Base-by-base conservation (phyloP, 371 early-diverging fungal species). In the Mucor circinelloides region DNA sequence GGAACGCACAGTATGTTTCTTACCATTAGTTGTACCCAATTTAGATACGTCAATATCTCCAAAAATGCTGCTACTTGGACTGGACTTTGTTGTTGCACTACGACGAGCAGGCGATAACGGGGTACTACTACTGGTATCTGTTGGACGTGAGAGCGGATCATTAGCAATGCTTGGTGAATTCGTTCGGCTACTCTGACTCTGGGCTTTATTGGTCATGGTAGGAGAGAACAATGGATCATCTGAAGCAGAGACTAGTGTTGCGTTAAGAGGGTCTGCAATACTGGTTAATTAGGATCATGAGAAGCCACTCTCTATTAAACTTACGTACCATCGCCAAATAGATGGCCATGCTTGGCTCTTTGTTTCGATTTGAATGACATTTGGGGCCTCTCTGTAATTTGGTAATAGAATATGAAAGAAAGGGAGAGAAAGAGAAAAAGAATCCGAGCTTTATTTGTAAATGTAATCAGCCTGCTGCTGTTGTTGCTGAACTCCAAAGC, bases 21-120 rank as follows among this genome's bases (percentile, higher is more conserved):
- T 28, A 50, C 60, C 57, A 50, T 59, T 68, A 44, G 40, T 34
- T 25, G 73, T 70, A 3, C 75, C 69, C 12, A 82, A 55, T 61
- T 82, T 82, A 25, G 72, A 67, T 5, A 82, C 83, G 66, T 82
- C 83, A 44, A 82, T 73, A 57, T 80, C 78, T 0, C 83, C 83
- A 72, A 82, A 82, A 30, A 82, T 77, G 57, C 83, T 74, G 25
- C 34, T 63, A 17, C 34, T 59, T 27, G 32, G 55, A 9, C 21
- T 65, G 13, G 23, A 9, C 9, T 9, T 54, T 1, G 52, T 17
- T 1, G 38, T 56, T 19, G 32, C 27, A 27, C 19, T 12, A 55
- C 63, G 28, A n/a, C 63, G 64, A 27, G 67, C 64, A 32, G 52
- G 62, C 6, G 32, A 32, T 28, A 71, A 13, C 7, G 72, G 70